These are phyloP conservation scores for Yamadazyma epiphylla DNA, from an alignment of 1,139 yeast species.

Conservation along the genomic window DNA sequence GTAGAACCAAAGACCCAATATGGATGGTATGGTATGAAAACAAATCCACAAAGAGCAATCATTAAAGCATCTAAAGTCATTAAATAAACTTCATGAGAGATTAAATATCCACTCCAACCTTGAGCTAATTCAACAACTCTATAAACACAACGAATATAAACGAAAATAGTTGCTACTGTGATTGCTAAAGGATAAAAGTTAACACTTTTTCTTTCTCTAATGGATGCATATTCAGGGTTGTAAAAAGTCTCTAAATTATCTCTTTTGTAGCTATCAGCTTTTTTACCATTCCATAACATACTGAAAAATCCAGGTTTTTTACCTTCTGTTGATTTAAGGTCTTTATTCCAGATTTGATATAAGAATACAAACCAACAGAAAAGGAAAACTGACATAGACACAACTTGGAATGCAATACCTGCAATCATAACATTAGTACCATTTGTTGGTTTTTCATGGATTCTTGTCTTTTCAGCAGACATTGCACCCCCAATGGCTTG, in stretches of 20 bases:
- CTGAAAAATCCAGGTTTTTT: not conserved
- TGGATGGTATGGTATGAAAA: conserved; percentile 57
- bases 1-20: conserved; percentile 46
- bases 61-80: conserved; percentile 72
- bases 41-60: conserved; percentile 41
- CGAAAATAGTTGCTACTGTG: conserved; percentile 46
- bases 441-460: conserved; percentile 12
- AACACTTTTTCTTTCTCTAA: conserved; percentile 39
- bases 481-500: conserved; percentile 39
- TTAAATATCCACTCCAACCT: conserved; percentile 72
- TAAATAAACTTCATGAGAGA: conserved; percentile 65
- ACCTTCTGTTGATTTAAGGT: conserved; percentile 4
- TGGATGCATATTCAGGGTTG: conserved; percentile 31
- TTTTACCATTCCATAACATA: conserved; percentile 19
- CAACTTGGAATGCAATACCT: conserved; percentile 36
- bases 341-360: conserved; percentile 19
- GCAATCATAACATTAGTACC: conserved; percentile 38
- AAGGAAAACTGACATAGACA: conserved; percentile 32
- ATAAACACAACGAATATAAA: conserved; percentile 70
- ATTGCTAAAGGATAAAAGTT: conserved; percentile 46
- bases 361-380: conserved; percentile 24
- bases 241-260: conserved; percentile 23
- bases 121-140: conserved; percentile 72
- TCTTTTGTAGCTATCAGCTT: conserved; percentile 16
- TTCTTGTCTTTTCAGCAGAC: conserved; percentile 23